Evolutionary conservation across 768 basidiomycete species (phyloP), one percentile per base, ranked within the genome.

Genomic region (Boletus pseudo-olivaceus): DNA sequence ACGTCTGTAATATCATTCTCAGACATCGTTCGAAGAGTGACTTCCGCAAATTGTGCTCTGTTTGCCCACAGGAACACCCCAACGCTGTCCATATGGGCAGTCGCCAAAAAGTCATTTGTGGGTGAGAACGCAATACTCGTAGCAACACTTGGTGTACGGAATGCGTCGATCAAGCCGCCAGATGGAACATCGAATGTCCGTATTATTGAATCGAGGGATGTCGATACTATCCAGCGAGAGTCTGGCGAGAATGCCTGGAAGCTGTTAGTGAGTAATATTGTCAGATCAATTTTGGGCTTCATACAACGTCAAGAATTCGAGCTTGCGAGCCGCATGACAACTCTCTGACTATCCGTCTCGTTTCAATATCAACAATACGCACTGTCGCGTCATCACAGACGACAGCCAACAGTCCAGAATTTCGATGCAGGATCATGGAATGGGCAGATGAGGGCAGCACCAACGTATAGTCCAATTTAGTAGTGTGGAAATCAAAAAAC

Each of bases 1-100:
- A 86, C 80, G 35, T 88, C 85, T 8, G 76, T 72, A 7, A 93
- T 72, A 53, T 90, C 86, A 33, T 86, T 83, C 53, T 96, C 91
- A 8, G 76, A 71, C n/a, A 98, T 80, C 49, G 83, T 84, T 52
- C 85, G 83, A 69, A 95, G 83, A 2, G 93, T 78, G 17, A 97
- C 81, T 55, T 96, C 90, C 0, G 86, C 71, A 68, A 94, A 98
- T 67, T 98, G 97, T 10, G 95, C 93, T 46, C 93, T 85, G 71
- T 99, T 98, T 12, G 95, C 93, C 94, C 97, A 99, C n/a, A 99
- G 80, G 70, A 88, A 95, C 2, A 99, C 81, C 11, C 95, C 97
- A 49, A 98, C 87, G 54, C 87, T 93, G 61, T 97, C 95, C 7
- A 97, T 85, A 67, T 99, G 97, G 1, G 92, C 79, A 10, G 95